Percentiles rank a stretch among this genome's conserved stretches.
phyloP scores from a whole-genome alignment of 2,329 filamentous ascomycete genomes.

The Pseudocercospora macadamiae region DNA sequence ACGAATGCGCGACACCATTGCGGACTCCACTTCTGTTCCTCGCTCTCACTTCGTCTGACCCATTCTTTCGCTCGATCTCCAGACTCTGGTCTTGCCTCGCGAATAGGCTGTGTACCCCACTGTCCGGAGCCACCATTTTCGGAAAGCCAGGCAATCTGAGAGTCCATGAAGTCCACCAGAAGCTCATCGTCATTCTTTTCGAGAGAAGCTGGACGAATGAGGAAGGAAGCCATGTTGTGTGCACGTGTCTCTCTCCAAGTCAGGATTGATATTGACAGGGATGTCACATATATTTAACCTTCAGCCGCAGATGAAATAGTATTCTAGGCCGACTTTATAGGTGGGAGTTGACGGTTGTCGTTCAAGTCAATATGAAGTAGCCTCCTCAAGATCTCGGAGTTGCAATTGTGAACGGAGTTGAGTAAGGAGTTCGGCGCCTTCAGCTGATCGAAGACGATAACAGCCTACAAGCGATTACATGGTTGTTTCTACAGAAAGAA shows the following conservation, averaged over 20 bases:
- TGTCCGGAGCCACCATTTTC: conserved; percentile 22
- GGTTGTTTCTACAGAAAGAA: no score
- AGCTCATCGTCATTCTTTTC: conserved; percentile 15
- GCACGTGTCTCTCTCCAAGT: neutral
- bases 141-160: conserved; percentile 22
- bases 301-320: neutral
- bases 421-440: neutral
- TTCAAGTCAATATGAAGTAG: no score
- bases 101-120: conserved; percentile 21
- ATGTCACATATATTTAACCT: conserved; percentile 15
- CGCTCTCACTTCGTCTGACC: conserved; percentile 19
- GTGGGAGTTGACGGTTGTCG: no score
- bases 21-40: conserved; percentile 10
- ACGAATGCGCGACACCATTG: conserved; percentile 22
- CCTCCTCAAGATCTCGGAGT: no score
- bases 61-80: conserved; percentile 9
- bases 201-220: conserved; percentile 21
- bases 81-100: conserved; percentile 4
- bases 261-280: conserved; percentile 18
- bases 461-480: no score
- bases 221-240: conserved; percentile 12
- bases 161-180: conserved; percentile 25
- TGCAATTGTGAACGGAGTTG: no score
- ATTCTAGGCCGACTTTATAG: no score
- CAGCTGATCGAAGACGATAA: no score